Base-by-base conservation (phyloP, 257 asterid genomes). In the Mentha longifolia region DNA sequence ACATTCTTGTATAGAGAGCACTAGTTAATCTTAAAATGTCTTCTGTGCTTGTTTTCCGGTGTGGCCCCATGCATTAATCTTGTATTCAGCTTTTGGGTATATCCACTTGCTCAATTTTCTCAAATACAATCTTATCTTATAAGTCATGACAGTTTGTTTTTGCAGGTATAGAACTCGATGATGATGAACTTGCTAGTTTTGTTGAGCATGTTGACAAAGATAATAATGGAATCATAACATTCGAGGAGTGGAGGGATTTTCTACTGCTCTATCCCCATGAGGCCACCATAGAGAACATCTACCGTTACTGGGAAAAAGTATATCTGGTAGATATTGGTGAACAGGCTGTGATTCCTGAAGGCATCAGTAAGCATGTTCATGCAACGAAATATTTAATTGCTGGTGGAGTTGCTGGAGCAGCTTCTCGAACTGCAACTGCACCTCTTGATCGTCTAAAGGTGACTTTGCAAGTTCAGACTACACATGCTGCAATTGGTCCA, bases 191-290 rank as follows among this genome's bases (percentile, higher is more conserved):
- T 33, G 99, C 98, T 43, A 85, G 92, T 70, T 95, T 95, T 78
- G 99, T 95, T 65, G 99, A 95, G 78, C 97, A 86, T 31, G 96
- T 95, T 50, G 98, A 92, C 78, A 92, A 95, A 71, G 97, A 95
- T 79, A 95, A 92, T 71, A 87, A 92, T 55, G 99, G 99, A 61
- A 88, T 88, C 52, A 95, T 95, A 70, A 92, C 98, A 59, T 95
- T 95, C 45, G 97, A 92, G 81, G 99, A 95, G 79, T 95, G 99
- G 98, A 87, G 99, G 61, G 98, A 95, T 75, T 92, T 95, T 78
- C 87, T 95, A 42, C 85, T 95, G 55, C 97, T 92, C 30, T 95
- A 87, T 76, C 99, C 99, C 10, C 99, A 95, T 9, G 99, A 95
- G 75, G 98, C 82, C 56, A 95, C 99, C 50, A 82, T 95, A 60